These are phyloP conservation scores for Ramularia endophylla DNA, from an alignment of 2,329 filamentous ascomycete species.

Conservation along the genomic window DNA sequence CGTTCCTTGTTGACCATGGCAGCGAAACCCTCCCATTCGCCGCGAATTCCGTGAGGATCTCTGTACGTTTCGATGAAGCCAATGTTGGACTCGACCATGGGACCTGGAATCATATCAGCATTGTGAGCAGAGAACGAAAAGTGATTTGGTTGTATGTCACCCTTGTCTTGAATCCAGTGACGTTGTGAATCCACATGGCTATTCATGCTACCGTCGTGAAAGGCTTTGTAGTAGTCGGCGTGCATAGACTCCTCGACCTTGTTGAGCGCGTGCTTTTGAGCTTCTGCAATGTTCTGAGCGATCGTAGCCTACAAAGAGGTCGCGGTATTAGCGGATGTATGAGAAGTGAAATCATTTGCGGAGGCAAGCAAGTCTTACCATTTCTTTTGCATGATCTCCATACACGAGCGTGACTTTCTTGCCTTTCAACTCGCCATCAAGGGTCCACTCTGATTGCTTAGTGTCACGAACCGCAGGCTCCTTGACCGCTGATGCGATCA, in stretches of 20 bases:
- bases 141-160: too few relatives aligned
- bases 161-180: constrained; percentile 50
- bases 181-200: constrained; percentile 47
- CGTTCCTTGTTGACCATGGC: constrained; percentile 80
- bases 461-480: constrained; percentile 38
- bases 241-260: constrained; percentile 41
- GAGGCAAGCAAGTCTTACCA: too few relatives aligned
- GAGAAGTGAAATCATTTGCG: too few relatives aligned
- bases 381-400: constrained; percentile 42
- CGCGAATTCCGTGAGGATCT: constrained; percentile 49
- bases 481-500: constrained; percentile 43
- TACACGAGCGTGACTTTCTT: constrained; percentile 43
- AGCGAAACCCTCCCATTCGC: constrained; percentile 49
- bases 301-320: too few relatives aligned
- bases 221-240: constrained; percentile 44
- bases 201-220: constrained; percentile 45
- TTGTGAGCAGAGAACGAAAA: too few relatives aligned
- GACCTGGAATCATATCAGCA: too few relatives aligned
- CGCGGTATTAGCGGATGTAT: too few relatives aligned
- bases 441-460: constrained; percentile 41
- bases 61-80: constrained; percentile 52
- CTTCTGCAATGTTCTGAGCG: constrained; percentile 40
- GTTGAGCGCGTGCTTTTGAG: constrained; percentile 43
- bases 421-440: constrained; percentile 37
- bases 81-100: constrained; percentile 48